Evolutionary conservation across 352 stramenopile genomes (phyloP).

Genomic region (Globisporangium barbulae): DNA sequence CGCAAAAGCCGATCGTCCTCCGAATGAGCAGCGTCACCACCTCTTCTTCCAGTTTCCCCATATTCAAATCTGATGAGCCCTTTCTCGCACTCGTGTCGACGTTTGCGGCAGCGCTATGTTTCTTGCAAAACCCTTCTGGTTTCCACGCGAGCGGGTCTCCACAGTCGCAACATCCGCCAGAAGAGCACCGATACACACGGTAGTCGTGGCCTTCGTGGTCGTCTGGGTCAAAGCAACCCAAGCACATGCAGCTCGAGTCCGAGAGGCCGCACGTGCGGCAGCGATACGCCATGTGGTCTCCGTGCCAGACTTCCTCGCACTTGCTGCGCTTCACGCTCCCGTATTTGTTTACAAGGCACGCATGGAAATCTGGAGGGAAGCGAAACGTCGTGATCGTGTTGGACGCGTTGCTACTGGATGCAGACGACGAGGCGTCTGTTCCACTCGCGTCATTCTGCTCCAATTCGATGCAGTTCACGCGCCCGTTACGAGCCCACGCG

Average conservation of each 20-base stretch:
- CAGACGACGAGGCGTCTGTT: background rate
- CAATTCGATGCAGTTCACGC: constrained; percentile 31
- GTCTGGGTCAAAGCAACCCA: constrained; percentile 73
- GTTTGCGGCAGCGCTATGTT: constrained; percentile 30
- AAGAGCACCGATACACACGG: constrained; percentile 77
- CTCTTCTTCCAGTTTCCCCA: constrained; percentile 36
- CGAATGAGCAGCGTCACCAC: constrained; percentile 44
- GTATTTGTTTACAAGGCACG: constrained; percentile 48
- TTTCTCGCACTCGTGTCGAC: background rate
- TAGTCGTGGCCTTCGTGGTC: constrained; percentile 83
- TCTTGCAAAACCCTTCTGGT: constrained; percentile 74
- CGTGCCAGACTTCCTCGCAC: constrained; percentile 86
- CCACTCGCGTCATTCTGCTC: constrained; percentile 27
- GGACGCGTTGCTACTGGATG: background rate
- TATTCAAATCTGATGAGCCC: constrained; percentile 18
- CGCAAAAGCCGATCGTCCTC: constrained; percentile 47
- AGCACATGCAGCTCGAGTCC: constrained; percentile 87
- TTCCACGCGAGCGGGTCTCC: constrained; percentile 79
- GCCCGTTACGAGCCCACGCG: constrained; percentile 31
- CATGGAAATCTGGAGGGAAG: constrained; percentile 37
- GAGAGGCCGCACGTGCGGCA: constrained; percentile 78
- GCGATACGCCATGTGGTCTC: constrained; percentile 85
- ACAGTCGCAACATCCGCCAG: constrained; percentile 80
- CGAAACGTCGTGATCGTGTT: constrained; percentile 21
- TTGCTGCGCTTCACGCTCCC: constrained; percentile 71